phyloP scores from a whole-genome alignment of 176 grass and related monocot genomes.

The Rhynchospora tenuis region DNA sequence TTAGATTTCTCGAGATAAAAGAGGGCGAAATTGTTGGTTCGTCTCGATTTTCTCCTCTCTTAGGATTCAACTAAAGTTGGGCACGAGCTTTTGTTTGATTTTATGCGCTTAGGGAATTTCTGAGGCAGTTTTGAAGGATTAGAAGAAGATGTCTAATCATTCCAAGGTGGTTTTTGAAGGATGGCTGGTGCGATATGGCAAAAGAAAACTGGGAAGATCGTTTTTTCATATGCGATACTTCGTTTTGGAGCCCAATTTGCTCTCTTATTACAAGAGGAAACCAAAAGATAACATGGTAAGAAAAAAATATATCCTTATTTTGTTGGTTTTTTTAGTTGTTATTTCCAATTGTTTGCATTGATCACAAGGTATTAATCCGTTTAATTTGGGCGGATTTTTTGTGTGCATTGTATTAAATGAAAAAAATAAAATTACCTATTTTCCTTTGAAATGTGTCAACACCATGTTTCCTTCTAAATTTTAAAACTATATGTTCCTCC shows the following conservation, averaged over 20 bases:
- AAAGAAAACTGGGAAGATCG: conserved; percentile 76
- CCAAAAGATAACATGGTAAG: conserved; percentile 71
- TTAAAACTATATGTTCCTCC: background rate
- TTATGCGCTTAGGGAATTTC: background rate
- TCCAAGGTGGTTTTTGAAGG: conserved; percentile 50
- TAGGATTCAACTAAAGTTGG: background rate
- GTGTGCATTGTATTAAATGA: background rate
- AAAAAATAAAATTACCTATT: background rate
- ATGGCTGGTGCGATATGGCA: conserved; percentile 80
- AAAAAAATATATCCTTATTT: background rate
- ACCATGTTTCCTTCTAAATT: background rate
- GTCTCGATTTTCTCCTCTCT: background rate
- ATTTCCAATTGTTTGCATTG: background rate
- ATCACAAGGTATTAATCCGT: background rate
- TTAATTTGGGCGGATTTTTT: background rate
- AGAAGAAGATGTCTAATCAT: conserved; percentile 19
- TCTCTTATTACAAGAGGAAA: conserved; percentile 88
- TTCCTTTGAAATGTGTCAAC: background rate
- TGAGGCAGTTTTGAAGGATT: conserved; percentile 8
- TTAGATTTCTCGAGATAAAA: background rate
- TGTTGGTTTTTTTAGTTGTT: background rate
- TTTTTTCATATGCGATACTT: conserved; percentile 81
- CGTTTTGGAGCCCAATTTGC: conserved; percentile 50
- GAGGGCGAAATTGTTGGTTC: background rate
- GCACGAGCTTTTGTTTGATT: background rate